These are phyloP conservation scores for Hydnum rufescens DNA, from an alignment of 768 basidiomycete genomes.

Conservation along the genomic window DNA sequence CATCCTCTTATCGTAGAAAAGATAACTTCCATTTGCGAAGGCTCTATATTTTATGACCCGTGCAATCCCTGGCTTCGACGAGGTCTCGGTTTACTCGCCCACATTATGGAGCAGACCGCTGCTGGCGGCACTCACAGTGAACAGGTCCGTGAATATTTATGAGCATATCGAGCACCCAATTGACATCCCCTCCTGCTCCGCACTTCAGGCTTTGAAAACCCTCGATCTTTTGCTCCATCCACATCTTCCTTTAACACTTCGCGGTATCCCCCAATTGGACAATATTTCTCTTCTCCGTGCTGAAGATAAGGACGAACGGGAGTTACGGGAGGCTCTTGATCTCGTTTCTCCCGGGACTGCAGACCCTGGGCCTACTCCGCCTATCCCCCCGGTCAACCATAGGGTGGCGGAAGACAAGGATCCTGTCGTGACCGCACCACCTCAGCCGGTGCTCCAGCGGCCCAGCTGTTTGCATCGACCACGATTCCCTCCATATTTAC, in stretches of 20 bases:
- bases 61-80: conserved; percentile 2
- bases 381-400: no score
- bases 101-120: neutral
- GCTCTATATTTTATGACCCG: conserved; percentile 21
- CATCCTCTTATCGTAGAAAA: conserved; percentile 26
- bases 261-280: conserved; percentile 36
- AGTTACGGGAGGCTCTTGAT: conserved; percentile 24
- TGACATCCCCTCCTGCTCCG: neutral
- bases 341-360: conserved; percentile 14
- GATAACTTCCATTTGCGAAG: conserved; percentile 29
- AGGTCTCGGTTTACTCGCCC: conserved; percentile 5
- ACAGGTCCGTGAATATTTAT: neutral
- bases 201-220: neutral
- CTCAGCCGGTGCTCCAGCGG: neutral
- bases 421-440: no score
- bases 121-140: neutral
- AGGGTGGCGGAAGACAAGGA: no score
- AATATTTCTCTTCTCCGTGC: conserved; percentile 38
- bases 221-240: conserved; percentile 58
- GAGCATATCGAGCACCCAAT: neutral
- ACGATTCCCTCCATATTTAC: neutral
- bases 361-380: neutral
- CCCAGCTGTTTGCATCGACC: no score
- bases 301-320: conserved; percentile 42
- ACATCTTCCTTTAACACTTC: conserved; percentile 51